Evolutionary conservation across 768 basidiomycete species (phyloP), one percentile per base, ranked within the genome.

Genomic region (Xanthoconium stramineum): DNA sequence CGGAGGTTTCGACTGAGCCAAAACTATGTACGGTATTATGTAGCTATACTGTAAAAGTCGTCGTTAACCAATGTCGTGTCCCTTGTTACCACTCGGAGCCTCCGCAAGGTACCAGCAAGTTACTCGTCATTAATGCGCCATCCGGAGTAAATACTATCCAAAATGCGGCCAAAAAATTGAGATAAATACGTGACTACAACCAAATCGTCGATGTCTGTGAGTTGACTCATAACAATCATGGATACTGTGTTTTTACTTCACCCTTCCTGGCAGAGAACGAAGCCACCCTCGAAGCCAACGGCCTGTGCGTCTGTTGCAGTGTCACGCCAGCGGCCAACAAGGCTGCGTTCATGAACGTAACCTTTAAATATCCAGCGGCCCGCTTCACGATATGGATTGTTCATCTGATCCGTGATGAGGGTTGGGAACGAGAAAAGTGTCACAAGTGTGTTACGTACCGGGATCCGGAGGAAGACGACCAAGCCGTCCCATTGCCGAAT

Each of bases 311-410:
- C 65, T 1, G 77, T 82, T 39, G 69, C 67, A 20, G 78, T 81
- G 56, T 80, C 80, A 50, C 82, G 76, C 82, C 82, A 82, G 20
- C 79, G 73, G 36, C 82, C 82, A 37, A 80, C 80, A 38, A 83
- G 69, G 64, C 77, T 82, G 30, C 70, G 66, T 59, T 73, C 74
- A 50, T 83, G 75, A 44, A 83, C 55, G 61, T 83, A 83, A 48
- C 82, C 81, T 56, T 74, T 79, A 50, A 82, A 82, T 50, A 83
- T 63, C 79, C 76, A 83, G 30, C 67, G 74, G 12, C 81, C 80
- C 14, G 68, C 55, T 48, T 68, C 50, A 35, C 51, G 61, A 46
- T 72, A 60, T 5, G 47, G 64, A 24, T 71, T 62, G 57, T 76
- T 64, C 47, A 61, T 72, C 78, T 79, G 59, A 61, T 67, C 55